Conservation (phyloP, 805 yeast genomes). For the Tetrapisispora nanseiensis region DNA sequence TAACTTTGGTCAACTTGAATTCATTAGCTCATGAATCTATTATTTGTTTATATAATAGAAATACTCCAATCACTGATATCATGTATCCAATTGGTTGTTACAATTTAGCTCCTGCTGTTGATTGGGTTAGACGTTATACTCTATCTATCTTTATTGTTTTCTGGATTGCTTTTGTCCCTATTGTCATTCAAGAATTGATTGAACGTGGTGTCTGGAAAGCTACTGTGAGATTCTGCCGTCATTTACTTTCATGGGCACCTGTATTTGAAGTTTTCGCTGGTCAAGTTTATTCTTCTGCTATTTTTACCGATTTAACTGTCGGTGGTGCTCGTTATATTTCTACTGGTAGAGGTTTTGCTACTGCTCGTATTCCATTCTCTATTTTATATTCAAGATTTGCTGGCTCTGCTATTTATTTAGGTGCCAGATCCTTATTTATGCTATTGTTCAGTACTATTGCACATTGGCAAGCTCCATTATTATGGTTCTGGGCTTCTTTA, state of each 20-base stretch:
- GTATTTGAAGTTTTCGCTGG: constrained; percentile 78
- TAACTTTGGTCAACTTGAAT: constrained; percentile 61
- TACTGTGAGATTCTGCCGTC: constrained; percentile 57
- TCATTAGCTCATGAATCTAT: constrained; percentile 65
- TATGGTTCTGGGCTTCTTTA: constrained; percentile 96
- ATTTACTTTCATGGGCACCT: constrained; percentile 62
- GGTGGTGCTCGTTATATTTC: constrained; percentile 86
- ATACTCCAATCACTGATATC: constrained; percentile 59
- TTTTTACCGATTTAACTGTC: constrained; percentile 59
- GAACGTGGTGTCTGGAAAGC: constrained; percentile 79
- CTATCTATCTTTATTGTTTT: constrained; percentile 74
- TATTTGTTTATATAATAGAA: constrained; percentile 55
- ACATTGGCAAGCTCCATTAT: constrained; percentile 84
- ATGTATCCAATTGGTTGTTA: constrained; percentile 62
- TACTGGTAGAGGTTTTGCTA: constrained; percentile 82
- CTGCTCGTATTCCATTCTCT: constrained; percentile 68
- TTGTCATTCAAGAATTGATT: constrained; percentile 67
- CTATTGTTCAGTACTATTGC: constrained; percentile 64
- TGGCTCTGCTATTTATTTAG: constrained; percentile 74
- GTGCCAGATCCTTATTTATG: constrained; percentile 68
- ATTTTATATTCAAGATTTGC: constrained; percentile 70
- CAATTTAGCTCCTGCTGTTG: constrained; percentile 62
- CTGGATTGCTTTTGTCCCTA: constrained; percentile 70
- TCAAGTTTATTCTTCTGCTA: constrained; percentile 64
- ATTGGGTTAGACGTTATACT: constrained; percentile 76